Evolutionary conservation across 2,329 filamentous ascomycete genomes (phyloP), one percentile per base, ranked within the genome.

Genomic region (Penicillium sp.): DNA sequence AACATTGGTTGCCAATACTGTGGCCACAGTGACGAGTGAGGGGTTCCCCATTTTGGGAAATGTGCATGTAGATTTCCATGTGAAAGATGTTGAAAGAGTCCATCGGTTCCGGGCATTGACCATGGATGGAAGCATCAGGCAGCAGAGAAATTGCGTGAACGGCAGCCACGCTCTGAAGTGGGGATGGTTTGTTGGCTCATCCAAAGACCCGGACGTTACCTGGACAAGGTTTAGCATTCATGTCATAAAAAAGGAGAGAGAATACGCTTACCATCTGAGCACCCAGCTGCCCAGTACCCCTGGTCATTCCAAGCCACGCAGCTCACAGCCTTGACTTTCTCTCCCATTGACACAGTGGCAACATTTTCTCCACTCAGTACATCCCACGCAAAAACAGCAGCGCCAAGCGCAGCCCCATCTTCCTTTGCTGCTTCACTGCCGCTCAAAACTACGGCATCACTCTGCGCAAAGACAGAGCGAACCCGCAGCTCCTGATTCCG

Each of bases 371-470:
- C 92, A 6, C 81, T 87, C 49, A 96, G 70, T 18, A 95, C 75
- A 74, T 96, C 91, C 93, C 93, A 97, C 1, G 85, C 89, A 59
- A 75, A 74, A 4, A 73, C 65, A 47, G 61, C 60, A 4, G 71
- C 71, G 39, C 72, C 58, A 21, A 45, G 61, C 2, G 47, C 51
- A 7, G 34, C 39, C 9, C 38, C 48, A 21, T 54, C 57, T 1
- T 53, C 57, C 44, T 64, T 60, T 21, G 55, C 56, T 12, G 82
- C 79, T 72, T 96, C 92, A 64, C 91, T 90, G 7, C 93, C 93
- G 46, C 85, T 88, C 3, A 96, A 65, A 1, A 94, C 89, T 45
- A 87, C 86, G 54, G 83, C 85, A 72, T 96, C 93, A 57, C 82
- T 85, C 28, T 84, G 80, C 0, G 89, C 92, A 51, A 96, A 76